Conservation (phyloP, 768 basidiomycete species). For the Fomitopsis serialis region DNA sequence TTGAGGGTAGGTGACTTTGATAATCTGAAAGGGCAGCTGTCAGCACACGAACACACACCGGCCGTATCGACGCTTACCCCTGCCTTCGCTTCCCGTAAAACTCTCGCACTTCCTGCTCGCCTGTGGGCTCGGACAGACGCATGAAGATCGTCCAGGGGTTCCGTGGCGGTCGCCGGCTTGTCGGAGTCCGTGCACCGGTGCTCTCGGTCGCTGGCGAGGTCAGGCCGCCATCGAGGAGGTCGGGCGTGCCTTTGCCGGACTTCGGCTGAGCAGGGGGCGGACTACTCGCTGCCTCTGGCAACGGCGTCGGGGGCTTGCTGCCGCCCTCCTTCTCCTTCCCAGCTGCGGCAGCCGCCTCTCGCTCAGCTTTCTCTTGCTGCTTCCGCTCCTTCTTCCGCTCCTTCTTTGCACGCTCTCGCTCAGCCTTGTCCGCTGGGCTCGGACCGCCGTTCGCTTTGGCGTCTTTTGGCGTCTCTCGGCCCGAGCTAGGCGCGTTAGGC, state of each 20-base stretch:
- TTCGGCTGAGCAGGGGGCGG: conserved; percentile 15
- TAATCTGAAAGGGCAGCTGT: conserved; percentile 42
- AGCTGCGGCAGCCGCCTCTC: conserved; percentile 30
- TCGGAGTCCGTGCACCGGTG: conserved; percentile 71
- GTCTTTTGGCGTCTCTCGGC: conserved; percentile 31
- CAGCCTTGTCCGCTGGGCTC: conserved; percentile 40
- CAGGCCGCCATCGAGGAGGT: conserved; percentile 17
- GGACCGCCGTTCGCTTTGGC: conserved; percentile 31
- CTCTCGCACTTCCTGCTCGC: conserved; percentile 63
- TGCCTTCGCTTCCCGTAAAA: conserved; percentile 69
- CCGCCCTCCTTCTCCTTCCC: conserved; percentile 28
- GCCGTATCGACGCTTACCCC: conserved; percentile 42
- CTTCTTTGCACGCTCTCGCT: conserved; percentile 52
- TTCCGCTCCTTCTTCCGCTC: conserved; percentile 63
- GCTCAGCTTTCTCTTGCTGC: conserved; percentile 44
- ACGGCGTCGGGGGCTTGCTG: conserved; percentile 22
- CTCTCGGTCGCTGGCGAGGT: conserved; percentile 36
- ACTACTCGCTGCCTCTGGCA: conserved; percentile 9
- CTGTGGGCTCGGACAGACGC: conserved; percentile 48
- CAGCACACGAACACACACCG: not conserved
- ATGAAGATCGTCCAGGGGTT: conserved; percentile 87
- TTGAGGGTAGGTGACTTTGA: conserved; percentile 56
- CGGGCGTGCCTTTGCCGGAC: conserved; percentile 37
- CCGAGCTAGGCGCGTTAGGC: conserved; percentile 23
- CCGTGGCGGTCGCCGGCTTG: conserved; percentile 51